These are phyloP conservation scores for Eucalyptus curtisii DNA, from an alignment of 345 rosid genomes.

Conservation along the genomic window DNA sequence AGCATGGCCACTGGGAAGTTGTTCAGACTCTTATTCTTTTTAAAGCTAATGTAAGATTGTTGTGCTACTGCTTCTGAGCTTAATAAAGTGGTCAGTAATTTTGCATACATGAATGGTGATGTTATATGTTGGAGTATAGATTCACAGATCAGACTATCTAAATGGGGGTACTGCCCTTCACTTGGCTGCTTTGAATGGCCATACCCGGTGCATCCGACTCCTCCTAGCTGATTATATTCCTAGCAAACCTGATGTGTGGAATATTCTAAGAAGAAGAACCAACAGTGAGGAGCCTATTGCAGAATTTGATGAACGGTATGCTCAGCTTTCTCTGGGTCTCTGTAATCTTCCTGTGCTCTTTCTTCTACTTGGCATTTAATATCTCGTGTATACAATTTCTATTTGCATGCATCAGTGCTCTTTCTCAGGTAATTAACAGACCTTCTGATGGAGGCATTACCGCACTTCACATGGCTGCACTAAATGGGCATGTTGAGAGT, in stretches of 20 bases:
- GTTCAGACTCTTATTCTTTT: constrained; percentile 80
- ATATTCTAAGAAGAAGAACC: constrained; percentile 20
- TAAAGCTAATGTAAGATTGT: constrained; percentile 72
- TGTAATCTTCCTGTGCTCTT: neutral
- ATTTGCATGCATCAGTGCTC: constrained; percentile 30
- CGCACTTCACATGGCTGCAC: constrained; percentile 89
- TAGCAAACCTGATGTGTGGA: constrained; percentile 49
- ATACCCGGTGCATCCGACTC: constrained; percentile 76
- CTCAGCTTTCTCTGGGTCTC: neutral
- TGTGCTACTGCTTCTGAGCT: neutral
- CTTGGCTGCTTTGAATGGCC: constrained; percentile 90
- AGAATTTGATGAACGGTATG: constrained; percentile 50
- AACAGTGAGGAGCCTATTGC: constrained; percentile 12
- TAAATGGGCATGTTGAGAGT: constrained; percentile 81
- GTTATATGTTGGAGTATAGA: constrained; percentile 25
- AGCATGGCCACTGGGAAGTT: constrained; percentile 98
- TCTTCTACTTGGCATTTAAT: neutral
- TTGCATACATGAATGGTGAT: neutral
- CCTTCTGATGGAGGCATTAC: constrained; percentile 96
- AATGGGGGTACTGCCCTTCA: constrained; percentile 97
- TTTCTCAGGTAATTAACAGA: constrained; percentile 53
- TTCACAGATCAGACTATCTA: constrained; percentile 84
- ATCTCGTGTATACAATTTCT: neutral
- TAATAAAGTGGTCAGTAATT: neutral
- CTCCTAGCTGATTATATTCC: constrained; percentile 84